phyloP scores from a whole-genome alignment of 148 eudicot genomes.

The Persicaria tinctoria region DNA sequence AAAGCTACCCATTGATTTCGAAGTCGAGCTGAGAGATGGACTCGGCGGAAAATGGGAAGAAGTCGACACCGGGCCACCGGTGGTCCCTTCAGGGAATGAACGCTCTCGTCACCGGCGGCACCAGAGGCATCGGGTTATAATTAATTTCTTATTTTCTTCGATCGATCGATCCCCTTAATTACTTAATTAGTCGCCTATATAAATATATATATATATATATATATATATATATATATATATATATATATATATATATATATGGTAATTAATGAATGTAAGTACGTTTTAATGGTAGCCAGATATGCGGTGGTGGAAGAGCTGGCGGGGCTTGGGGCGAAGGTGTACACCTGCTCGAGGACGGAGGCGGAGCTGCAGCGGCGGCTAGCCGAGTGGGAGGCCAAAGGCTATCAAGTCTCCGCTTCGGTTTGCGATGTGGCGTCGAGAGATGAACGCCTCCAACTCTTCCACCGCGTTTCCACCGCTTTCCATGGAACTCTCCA shows the following conservation, averaged over 20 bases:
- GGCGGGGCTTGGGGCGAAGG: slow-evolving; percentile 37
- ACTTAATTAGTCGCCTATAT: background rate
- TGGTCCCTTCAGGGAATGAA: slow-evolving; percentile 40
- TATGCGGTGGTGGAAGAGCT: slow-evolving; percentile 51
- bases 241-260: no score
- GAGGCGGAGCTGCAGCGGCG: slow-evolving; percentile 27
- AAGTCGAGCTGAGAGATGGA: background rate
- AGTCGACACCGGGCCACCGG: background rate
- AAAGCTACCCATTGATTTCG: background rate
- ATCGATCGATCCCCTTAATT: background rate
- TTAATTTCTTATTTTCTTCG: background rate
- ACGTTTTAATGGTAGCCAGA: slow-evolving; percentile 14
- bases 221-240: no score
- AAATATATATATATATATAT: no score
- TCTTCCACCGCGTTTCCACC: slow-evolving; percentile 30
- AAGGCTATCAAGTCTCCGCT: slow-evolving; percentile 35
- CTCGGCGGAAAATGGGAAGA: background rate
- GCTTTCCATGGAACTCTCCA: slow-evolving; percentile 40
- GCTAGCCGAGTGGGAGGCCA: slow-evolving; percentile 33
- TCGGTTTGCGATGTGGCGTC: slow-evolving; percentile 37
- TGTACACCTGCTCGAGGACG: slow-evolving; percentile 42
- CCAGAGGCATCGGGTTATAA: slow-evolving; percentile 47
- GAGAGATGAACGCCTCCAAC: slow-evolving; percentile 27
- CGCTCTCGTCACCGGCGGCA: slow-evolving; percentile 53
- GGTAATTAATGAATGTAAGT: background rate